Conservation (phyloP, 78 protist species). For the Emiliania huxleyi region DNA sequence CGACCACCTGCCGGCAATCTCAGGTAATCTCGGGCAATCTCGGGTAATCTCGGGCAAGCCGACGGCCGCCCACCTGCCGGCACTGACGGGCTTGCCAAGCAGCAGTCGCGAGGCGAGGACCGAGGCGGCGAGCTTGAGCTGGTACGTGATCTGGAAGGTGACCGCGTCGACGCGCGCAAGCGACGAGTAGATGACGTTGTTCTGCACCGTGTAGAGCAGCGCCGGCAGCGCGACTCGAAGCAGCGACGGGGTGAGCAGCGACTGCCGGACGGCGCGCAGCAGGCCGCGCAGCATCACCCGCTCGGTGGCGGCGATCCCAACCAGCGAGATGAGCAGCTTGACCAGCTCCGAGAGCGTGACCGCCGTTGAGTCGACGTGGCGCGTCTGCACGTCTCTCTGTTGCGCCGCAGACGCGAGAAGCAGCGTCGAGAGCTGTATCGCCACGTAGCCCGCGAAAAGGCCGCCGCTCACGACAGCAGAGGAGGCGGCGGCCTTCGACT, state of each 20-base stretch:
- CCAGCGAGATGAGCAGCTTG: neutral
- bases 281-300: neutral
- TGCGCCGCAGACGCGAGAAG: neutral
- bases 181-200: slow-evolving; percentile 65
- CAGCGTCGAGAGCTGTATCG: neutral
- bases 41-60: neutral
- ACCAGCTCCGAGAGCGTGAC: neutral
- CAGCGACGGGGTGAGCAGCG: neutral
- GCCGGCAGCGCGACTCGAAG: slow-evolving; percentile 57
- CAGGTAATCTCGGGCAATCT: too few relatives aligned
- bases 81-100: neutral
- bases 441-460: neutral
- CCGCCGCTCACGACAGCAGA: neutral
- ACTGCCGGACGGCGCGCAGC: neutral
- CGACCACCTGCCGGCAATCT: too few relatives aligned
- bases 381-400: neutral
- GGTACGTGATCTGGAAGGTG: slow-evolving; percentile 30
- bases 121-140: neutral
- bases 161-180: slow-evolving; percentile 61
- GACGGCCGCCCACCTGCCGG: neutral
- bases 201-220: slow-evolving; percentile 65
- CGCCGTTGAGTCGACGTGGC: neutral
- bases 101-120: neutral
- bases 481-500: neutral
- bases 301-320: neutral